Conservation (phyloP, 129 eudicot genomes). For the Cynara cardunculus region DNA sequence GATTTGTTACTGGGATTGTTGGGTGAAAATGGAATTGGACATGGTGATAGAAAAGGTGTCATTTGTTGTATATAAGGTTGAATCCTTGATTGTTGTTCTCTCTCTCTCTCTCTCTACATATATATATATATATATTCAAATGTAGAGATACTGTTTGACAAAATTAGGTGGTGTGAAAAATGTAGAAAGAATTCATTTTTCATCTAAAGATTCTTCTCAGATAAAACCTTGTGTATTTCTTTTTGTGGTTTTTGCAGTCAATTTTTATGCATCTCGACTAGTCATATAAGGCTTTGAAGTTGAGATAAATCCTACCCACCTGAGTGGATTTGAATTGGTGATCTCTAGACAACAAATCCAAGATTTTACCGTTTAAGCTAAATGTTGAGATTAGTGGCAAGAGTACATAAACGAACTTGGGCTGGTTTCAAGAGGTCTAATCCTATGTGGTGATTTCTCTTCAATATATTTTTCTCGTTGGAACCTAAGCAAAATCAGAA, state of each 20-base stretch:
- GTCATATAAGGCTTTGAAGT: not conserved
- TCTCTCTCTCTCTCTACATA: too few relatives aligned
- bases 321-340: too few relatives aligned
- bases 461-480: too few relatives aligned
- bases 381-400: too few relatives aligned
- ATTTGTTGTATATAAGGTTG: conserved; percentile 30
- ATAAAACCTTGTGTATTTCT: not conserved
- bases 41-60: conserved; percentile 27
- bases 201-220: not conserved
- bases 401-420: too few relatives aligned
- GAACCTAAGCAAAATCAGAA: too few relatives aligned
- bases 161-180: not conserved
- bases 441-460: too few relatives aligned
- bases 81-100: conserved; percentile 15
- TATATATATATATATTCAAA: not conserved
- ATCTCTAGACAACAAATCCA: too few relatives aligned
- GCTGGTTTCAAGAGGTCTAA: too few relatives aligned
- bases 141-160: conserved; percentile 8
- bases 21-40: conserved; percentile 20
- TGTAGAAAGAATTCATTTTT: not conserved
- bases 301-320: too few relatives aligned
- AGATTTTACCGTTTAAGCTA: too few relatives aligned
- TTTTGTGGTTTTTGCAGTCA: not conserved
- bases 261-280: not conserved
- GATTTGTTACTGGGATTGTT: conserved; percentile 13